Evolutionary conservation across 805 yeast genomes (phyloP).

Genomic region (Cyberlindnera galapagoensis): DNA sequence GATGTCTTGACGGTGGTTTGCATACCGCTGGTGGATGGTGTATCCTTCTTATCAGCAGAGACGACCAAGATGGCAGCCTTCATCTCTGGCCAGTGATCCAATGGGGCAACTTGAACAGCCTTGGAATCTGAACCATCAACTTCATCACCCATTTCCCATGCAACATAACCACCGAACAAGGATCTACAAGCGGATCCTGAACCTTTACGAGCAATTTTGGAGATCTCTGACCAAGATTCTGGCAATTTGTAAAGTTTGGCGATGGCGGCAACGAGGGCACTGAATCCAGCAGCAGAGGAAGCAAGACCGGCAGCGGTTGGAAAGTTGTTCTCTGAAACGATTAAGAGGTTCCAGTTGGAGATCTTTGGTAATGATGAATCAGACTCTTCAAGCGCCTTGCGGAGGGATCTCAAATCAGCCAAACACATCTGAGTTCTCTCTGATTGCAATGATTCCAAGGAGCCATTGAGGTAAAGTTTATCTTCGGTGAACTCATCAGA

Average conservation of each 20-base stretch:
- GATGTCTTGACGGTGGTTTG: conserved; percentile 90
- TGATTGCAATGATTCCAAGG: conserved; percentile 60
- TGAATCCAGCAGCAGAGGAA: conserved; percentile 97
- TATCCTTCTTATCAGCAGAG: conserved; percentile 89
- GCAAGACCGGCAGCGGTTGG: conserved; percentile 99
- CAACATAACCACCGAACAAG: conserved; percentile 94
- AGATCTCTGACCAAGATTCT: conserved; percentile 76
- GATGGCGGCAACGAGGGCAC: conserved; percentile 88
- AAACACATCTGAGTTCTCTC: conserved; percentile 68
- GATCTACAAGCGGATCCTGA: conserved; percentile 99
- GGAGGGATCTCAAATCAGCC: conserved; percentile 61
- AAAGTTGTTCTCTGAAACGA: conserved; percentile 91
- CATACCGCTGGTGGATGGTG: conserved; percentile 95
- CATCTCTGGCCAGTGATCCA: conserved; percentile 86
- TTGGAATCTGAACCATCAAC: conserved; percentile 85
- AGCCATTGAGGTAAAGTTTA: conserved; percentile 81
- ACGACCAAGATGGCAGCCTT: conserved; percentile 90
- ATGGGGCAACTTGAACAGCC: conserved; percentile 87
- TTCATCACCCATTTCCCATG: conserved; percentile 93
- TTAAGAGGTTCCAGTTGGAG: conserved; percentile 60
- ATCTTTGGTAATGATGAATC: conserved; percentile 53
- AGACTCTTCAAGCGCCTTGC: conserved; percentile 51
- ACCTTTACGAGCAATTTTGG: conserved; percentile 94
- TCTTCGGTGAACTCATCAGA: conserved; percentile 51
- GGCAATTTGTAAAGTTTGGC: conserved; percentile 81